Base-by-base conservation (phyloP, 306 rosid species). In the Castanopsis chinensis region DNA sequence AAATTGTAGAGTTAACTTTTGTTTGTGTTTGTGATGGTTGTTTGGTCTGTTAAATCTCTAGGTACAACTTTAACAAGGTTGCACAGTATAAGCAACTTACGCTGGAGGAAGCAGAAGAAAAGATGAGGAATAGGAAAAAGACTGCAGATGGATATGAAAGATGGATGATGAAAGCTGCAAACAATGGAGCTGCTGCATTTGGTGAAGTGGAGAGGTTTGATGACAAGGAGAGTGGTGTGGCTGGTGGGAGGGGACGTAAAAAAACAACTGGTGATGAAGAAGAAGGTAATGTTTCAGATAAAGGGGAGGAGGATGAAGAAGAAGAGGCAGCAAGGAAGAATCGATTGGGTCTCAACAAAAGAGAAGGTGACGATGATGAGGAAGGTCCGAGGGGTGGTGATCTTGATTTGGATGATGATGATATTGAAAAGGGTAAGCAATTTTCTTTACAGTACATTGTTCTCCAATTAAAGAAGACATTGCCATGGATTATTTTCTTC, bases 141-240 rank as follows among this genome's bases (percentile, higher is more conserved):
- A 95, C 98, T 68, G 98, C 97, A 56, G 99, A 95, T 88, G 99
- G 99, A 60, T 95, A 95, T 87, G 90, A 95, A 85, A 90, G 98
- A 78, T 95, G 99, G 99, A 95, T 95, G 98, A 95, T 95, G 99
- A 95, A 95, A 88, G 93, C 92, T 69, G 99, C 97, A 83, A 90
- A 80, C 53, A 89, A 92, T 69, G 99, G 97, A 35, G 80, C 97
- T 78, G 96, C 97, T 77, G 93, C 89, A 64, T 91, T 91, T 82
- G 98, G 99, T 77, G 97, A 90, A 82, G 92, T 83, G 45, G 97
- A 88, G 70, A 90, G 43, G 85, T 35, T 81, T 72, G 96, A 89
- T 21, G 99, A 94, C 60, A 94, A 92, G 83, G 95, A 94, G 27
- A 74, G 72, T 83, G 87, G 75, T 77, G 75, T 76, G 20, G 85